These are phyloP conservation scores for Metschnikowia dekortorum DNA, from an alignment of 805 yeast genomes.

Conservation along the genomic window DNA sequence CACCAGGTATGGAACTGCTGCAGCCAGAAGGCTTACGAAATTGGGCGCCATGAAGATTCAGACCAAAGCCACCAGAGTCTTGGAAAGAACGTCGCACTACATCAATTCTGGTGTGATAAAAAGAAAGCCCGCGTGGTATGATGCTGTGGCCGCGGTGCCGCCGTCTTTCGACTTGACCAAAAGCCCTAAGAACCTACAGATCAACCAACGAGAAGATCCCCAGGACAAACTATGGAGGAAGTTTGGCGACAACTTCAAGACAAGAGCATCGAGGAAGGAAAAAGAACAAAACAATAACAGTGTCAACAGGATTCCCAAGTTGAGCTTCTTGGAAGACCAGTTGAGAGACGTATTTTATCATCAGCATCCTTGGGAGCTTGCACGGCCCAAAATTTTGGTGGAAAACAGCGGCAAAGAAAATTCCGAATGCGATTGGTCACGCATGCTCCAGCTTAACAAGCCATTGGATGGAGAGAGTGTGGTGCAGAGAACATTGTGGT, in stretches of 20 bases:
- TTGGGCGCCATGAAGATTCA: conserved; percentile 54
- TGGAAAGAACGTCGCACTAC: conserved; percentile 77
- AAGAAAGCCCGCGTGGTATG: conserved; percentile 83
- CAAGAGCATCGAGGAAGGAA: conserved; percentile 41
- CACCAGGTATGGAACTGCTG: background rate
- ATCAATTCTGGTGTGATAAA: conserved; percentile 65
- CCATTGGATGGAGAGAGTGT: conserved; percentile 80
- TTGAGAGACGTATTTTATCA: conserved; percentile 76
- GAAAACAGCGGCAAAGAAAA: conserved; percentile 68
- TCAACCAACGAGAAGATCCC: conserved; percentile 29
- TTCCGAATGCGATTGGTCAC: conserved; percentile 67
- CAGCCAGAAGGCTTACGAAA: background rate
- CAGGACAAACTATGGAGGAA: conserved; percentile 12
- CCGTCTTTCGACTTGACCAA: conserved; percentile 63
- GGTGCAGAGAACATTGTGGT: conserved; percentile 42
- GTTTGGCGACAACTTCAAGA: conserved; percentile 33
- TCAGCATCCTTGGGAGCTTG: conserved; percentile 98
- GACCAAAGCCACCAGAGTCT: conserved; percentile 63
- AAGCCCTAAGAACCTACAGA: conserved; percentile 32
- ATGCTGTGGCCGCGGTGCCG: conserved; percentile 77
- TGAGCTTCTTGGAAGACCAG: conserved; percentile 70
- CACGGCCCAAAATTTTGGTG: conserved; percentile 78
- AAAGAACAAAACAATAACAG: conserved; percentile 33
- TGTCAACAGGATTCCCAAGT: conserved; percentile 48
- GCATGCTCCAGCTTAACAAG: conserved; percentile 64